Conservation (phyloP, 2,329 filamentous ascomycete species). For the Claviceps cyperi region DNA sequence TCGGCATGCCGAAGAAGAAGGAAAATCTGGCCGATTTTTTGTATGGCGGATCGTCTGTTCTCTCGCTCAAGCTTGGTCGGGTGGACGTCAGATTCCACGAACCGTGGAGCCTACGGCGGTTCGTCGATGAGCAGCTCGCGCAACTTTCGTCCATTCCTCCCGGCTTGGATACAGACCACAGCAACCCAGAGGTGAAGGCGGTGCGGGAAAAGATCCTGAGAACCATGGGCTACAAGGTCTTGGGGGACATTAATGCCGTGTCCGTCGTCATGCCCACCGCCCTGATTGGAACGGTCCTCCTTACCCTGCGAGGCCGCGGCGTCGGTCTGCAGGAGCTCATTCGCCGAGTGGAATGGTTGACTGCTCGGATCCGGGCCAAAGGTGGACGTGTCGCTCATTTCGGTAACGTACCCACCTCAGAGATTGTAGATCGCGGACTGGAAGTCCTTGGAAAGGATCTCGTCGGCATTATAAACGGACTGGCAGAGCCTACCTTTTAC, state of each 20-base stretch:
- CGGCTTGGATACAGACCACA: slow-evolving; percentile 29
- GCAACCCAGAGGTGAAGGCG: slow-evolving; percentile 32
- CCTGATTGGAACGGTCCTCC: slow-evolving; percentile 79
- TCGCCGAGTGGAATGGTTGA: slow-evolving; percentile 81
- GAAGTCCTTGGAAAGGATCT: slow-evolving; percentile 85
- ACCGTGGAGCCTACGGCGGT: slow-evolving; percentile 79
- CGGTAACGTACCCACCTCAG: slow-evolving; percentile 60
- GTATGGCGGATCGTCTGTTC: slow-evolving; percentile 67
- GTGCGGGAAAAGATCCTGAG: slow-evolving; percentile 61
- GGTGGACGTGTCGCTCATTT: slow-evolving; percentile 92
- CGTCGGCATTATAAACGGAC: slow-evolving; percentile 61
- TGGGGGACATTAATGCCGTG: slow-evolving; percentile 88
- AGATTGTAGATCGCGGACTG: slow-evolving; percentile 77
- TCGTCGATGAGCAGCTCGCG: slow-evolving; percentile 62
- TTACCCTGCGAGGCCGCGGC: slow-evolving; percentile 81
- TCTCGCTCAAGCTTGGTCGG: slow-evolving; percentile 76
- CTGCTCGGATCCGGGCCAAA: slow-evolving; percentile 64
- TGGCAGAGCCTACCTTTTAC: slow-evolving; percentile 86
- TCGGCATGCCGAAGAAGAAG: slow-evolving; percentile 89
- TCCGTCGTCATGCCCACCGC: slow-evolving; percentile 98
- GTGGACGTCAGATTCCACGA: slow-evolving; percentile 95
- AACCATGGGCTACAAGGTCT: slow-evolving; percentile 79
- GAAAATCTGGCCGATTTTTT: slow-evolving; percentile 86
- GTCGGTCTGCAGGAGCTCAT: slow-evolving; percentile 79
- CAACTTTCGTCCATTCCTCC: slow-evolving; percentile 30